Conservation (phyloP, 176 grass and related monocot species). For the Typha latifolia region DNA sequence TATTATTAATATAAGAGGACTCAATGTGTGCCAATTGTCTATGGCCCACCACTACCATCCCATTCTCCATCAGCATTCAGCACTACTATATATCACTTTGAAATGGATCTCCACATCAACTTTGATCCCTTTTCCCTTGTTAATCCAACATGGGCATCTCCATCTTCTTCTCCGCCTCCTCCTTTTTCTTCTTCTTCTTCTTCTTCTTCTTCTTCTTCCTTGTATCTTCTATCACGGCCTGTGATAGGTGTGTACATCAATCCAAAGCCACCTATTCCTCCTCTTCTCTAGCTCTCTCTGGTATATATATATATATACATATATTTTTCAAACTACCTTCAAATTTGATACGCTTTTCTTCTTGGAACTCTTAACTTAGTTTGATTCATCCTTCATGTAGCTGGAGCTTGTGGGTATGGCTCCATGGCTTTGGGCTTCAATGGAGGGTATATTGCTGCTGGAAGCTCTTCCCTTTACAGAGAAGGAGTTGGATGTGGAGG, state of each 20-base stretch:
- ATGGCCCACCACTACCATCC: too few relatives aligned
- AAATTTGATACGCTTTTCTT: not conserved
- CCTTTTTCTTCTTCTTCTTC: constrained; percentile 10
- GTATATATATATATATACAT: constrained; percentile 8
- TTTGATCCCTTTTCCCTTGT: too few relatives aligned
- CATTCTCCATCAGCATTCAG: too few relatives aligned
- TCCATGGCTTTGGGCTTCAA: constrained; percentile 36
- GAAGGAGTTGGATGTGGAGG: constrained; percentile 68
- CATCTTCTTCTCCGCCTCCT: constrained; percentile 3
- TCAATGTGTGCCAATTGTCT: too few relatives aligned
- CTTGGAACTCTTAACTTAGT: not conserved
- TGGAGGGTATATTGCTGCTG: constrained; percentile 42
- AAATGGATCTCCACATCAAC: too few relatives aligned
- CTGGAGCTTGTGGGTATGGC: constrained; percentile 79
- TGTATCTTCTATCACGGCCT: constrained; percentile 36
- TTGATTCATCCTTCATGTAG: constrained; percentile 7
- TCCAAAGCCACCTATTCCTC: constrained; percentile 41
- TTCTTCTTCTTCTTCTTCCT: constrained; percentile 10
- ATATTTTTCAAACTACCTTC: not conserved
- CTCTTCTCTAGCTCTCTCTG: constrained; percentile 40
- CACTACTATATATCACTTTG: too few relatives aligned
- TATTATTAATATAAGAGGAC: too few relatives aligned
- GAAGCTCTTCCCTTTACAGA: constrained; percentile 38
- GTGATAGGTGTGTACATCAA: constrained; percentile 60
- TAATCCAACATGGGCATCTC: not conserved